A percentile compares a stretch with the other conserved stretches of the same genome.
phyloP scores from a whole-genome alignment of 495 filamentous ascomycete genomes.

The Hyaloscypha variabilis region DNA sequence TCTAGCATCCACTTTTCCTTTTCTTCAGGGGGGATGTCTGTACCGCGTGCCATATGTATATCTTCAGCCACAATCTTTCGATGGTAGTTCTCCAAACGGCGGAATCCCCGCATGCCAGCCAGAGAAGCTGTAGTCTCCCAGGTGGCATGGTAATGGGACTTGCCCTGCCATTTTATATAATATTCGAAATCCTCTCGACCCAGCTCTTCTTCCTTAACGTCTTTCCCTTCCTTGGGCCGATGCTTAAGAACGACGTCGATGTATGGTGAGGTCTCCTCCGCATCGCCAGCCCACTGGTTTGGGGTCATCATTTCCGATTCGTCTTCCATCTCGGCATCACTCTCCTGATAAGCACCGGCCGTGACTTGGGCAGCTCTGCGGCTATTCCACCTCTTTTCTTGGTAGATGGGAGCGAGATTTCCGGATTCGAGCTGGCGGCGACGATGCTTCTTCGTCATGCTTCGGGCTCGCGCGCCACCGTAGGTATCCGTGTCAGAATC shows the following conservation, averaged over 20 bases:
- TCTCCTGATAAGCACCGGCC: slow-evolving; percentile 87
- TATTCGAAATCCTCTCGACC: slow-evolving; percentile 86
- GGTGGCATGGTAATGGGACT: slow-evolving; percentile 91
- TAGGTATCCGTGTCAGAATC: slow-evolving; percentile 75
- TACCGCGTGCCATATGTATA: slow-evolving; percentile 66
- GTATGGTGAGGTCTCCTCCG: slow-evolving; percentile 71
- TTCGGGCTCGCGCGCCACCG: slow-evolving; percentile 68
- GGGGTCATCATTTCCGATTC: slow-evolving; percentile 64
- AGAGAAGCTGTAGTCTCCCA: slow-evolving; percentile 83
- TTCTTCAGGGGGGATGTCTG: slow-evolving; percentile 77
- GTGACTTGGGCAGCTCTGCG: slow-evolving; percentile 82
- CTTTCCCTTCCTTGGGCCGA: slow-evolving; percentile 69
- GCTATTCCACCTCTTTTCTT: slow-evolving; percentile 88
- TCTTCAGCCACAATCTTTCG: slow-evolving; percentile 78
- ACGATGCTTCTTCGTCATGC: slow-evolving; percentile 69
- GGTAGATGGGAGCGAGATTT: slow-evolving; percentile 55
- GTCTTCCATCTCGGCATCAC: slow-evolving; percentile 77
- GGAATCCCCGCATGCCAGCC: slow-evolving; percentile 69
- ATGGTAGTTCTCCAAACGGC: slow-evolving; percentile 92
- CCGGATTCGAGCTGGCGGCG: slow-evolving; percentile 65
- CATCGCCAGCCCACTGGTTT: slow-evolving; percentile 63
- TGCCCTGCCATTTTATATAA: slow-evolving; percentile 96
- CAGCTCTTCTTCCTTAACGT: slow-evolving; percentile 53
- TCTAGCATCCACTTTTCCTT: slow-evolving; percentile 90
- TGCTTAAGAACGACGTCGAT: slow-evolving; percentile 92